Base-by-base conservation (phyloP, 257 asterid species). In the Ilex aquifolium region DNA sequence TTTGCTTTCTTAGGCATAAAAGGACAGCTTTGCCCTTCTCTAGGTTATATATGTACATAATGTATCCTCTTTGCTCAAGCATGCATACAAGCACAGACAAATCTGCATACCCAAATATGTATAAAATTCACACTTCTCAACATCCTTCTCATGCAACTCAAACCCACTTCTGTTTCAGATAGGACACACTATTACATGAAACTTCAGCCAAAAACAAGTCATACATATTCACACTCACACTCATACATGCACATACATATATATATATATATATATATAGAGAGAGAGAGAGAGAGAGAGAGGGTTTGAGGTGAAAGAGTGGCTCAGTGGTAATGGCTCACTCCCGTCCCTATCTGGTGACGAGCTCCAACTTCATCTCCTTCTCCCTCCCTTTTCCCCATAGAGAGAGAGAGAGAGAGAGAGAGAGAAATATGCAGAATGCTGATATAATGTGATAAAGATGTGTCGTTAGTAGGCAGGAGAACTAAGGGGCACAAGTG, bases 101-200 rank as follows among this genome's bases (percentile, higher is more conserved):
- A 42, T 11, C 12, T 42, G 48, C 7, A 11, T 42, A 46, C 52
- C 52, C 10, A 3, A 46, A 46, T 10, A 12, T 14, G 10, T 46
- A 46, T 46, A 46, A 12, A 46, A 14, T 10, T 10, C 52, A 46
- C 15, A 46, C 7, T 36, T 36, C 42, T 36, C 42, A 36, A 2
- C 42, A 36, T 36, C 52, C 52, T 46, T 46, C 13, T 10, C 52
- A 10, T 46, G 13, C 3, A 46, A 46, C 52, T 46, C 52, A 7
- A 46, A 46, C 4, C 52, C 52, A 46, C 52, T 2, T 46, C 52
- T 10, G 52, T 46, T 46, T 14, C 52, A 46, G 4, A 46, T 1
- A 46, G 52, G 52, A 46, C 52, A 46, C 52, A 46, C 52, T 46
- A 46, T 46, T 46, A 46, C 52, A 46, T 46, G 52, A 46, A 46